phyloP scores from a whole-genome alignment of 1,139 yeast species.

The Magnusiomyces sp. region DNA sequence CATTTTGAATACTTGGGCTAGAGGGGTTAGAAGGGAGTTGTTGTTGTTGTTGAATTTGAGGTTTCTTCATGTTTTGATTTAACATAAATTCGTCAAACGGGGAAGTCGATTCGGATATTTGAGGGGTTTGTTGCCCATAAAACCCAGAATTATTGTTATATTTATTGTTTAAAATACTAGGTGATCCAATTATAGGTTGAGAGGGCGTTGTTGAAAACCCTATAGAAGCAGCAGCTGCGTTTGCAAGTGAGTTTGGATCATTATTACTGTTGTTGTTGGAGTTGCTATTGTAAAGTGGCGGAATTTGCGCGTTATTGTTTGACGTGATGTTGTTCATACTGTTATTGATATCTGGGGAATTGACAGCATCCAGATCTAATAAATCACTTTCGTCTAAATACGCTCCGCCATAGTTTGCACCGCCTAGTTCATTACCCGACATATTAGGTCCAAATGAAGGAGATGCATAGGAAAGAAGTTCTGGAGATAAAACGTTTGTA shows the following conservation, averaged over 20 bases:
- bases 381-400: conserved; percentile 28
- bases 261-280: not conserved
- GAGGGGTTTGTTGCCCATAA: conserved; percentile 18
- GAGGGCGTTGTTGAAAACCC: conserved; percentile 7
- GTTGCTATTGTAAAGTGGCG: not conserved
- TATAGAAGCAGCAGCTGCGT: not conserved
- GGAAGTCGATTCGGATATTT: conserved; percentile 26
- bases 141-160: not conserved
- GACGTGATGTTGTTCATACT: not conserved
- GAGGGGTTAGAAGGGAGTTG: not conserved
- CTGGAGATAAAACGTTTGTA: not conserved
- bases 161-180: not conserved
- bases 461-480: not conserved
- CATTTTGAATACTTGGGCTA: not conserved
- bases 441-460: not conserved
- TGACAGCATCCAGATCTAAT: conserved; percentile 23
- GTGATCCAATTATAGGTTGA: conserved; percentile 1
- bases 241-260: not conserved
- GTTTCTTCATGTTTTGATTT: conserved; percentile 7
- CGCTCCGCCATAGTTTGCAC: too few species aligned
- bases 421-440: not conserved
- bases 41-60: not conserved
- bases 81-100: conserved; percentile 28
- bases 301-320: not conserved
- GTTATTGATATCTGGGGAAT: conserved; percentile 16